Percentiles rank a stretch among this genome's conserved stretches.
Conservation (phyloP, 192 early-diverging fungal species). For the Phycomyces blakesleeanus region DNA sequence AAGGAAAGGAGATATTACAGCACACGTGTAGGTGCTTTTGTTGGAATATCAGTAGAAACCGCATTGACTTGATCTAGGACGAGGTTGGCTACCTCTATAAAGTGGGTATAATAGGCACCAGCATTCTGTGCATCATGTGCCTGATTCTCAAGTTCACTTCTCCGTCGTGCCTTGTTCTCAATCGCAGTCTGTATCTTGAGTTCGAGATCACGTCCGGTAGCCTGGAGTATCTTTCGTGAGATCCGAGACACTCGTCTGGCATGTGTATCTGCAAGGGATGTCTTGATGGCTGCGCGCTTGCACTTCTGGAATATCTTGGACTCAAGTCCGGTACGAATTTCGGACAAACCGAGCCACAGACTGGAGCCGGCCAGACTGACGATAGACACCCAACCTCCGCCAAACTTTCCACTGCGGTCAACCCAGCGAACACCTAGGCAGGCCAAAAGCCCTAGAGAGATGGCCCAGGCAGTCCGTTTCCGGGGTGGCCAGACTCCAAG, state of each 20-base stretch:
- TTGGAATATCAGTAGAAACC: too few species aligned
- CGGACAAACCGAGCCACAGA: constrained; percentile 9
- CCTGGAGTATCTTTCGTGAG: constrained; percentile 58
- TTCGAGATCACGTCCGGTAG: constrained; percentile 60
- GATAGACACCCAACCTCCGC: constrained; percentile 51
- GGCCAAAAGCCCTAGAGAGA: too few species aligned
- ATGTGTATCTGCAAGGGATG: background rate
- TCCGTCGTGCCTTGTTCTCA: constrained; percentile 42
- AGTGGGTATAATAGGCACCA: too few species aligned
- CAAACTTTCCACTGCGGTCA: constrained; percentile 48
- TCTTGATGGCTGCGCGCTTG: constrained; percentile 6
- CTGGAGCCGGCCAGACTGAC: constrained; percentile 54
- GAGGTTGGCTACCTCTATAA: too few species aligned
- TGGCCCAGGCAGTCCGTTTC: too few species aligned
- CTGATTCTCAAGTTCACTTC: constrained; percentile 46
- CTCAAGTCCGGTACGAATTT: constrained; percentile 51
- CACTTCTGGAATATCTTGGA: constrained; percentile 65
- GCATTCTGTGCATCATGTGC: too few species aligned
- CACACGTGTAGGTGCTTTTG: too few species aligned
- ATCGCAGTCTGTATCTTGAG: constrained; percentile 46
- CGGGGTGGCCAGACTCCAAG: too few species aligned
- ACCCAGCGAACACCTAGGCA: constrained; percentile 31
- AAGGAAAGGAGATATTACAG: too few species aligned
- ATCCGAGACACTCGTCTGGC: constrained; percentile 43
- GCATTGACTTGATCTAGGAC: too few species aligned